Evolutionary conservation across 2,329 filamentous ascomycete genomes (phyloP), one percentile per base, ranked within the genome.

Genomic region (Colletotrichum sp.): DNA sequence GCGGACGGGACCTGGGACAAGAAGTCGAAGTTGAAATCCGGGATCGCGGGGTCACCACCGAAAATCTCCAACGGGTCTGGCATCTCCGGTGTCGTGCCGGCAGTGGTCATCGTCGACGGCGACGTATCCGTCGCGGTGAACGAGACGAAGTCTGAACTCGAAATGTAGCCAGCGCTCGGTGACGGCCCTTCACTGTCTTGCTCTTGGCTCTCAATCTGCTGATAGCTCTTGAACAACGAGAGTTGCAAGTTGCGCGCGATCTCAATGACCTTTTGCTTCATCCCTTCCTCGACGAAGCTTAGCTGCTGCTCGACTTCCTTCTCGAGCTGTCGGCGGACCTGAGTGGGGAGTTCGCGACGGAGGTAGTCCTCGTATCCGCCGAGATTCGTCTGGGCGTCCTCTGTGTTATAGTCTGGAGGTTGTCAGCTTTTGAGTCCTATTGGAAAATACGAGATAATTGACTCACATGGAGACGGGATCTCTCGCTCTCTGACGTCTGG

Each of bases 271-370:
- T 78, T 80, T 5, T 78, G 48, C 58, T 71, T 71, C 69, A 83
- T 77, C 10, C 77, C 74, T 6, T 78, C 77, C 67, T 82, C 80
- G 36, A 83, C 77, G 15, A 78, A 78, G 26, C 79, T 71, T 12
- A 82, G 48, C 38, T 82, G 77, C 32, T 67, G 71, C 48, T 81
- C 79, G 32, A 83, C 78, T 28, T 81, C 81, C 0, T 34, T 68
- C 26, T 81, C 80, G 9, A 87, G 80, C n/a, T 82, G 80, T 5
- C 78, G 77, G 15, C 82, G 81, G 24, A 86, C 80, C 2, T 81
- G 77, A 2, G 80, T 78, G 0, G 84, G 82, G 1, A 87, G 78
- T 16, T 84, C 82, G 36, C 80, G 79, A 16, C 82, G 82, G 43
- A 86, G 63, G 66, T 77, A 80, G 13, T 77, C 75, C 28, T 79